Evolutionary conservation across 345 rosid species (phyloP).

Genomic region (Cardamine resedifolia): DNA sequence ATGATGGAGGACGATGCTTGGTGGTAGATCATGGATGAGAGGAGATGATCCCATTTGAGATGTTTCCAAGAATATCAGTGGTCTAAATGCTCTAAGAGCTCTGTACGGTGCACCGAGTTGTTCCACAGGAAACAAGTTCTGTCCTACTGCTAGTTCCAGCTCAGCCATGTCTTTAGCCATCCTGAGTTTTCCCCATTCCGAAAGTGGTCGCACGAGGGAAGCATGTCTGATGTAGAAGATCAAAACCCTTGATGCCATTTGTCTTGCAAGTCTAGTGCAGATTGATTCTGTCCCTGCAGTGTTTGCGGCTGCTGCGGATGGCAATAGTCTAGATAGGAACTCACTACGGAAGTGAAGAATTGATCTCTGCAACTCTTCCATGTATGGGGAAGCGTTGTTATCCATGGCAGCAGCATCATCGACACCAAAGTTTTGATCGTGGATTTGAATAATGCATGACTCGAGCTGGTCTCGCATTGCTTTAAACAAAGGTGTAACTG

Average conservation of each 20-base stretch:
- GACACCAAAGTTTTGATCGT: slow-evolving; percentile 84
- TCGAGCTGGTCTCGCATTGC: slow-evolving; percentile 91
- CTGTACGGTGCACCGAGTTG: slow-evolving; percentile 93
- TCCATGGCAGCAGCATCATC: slow-evolving; percentile 88
- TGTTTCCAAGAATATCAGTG: slow-evolving; percentile 87
- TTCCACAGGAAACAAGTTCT: slow-evolving; percentile 93
- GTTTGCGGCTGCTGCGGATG: slow-evolving; percentile 59
- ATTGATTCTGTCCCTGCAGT: slow-evolving; percentile 71
- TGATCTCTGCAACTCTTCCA: slow-evolving; percentile 92
- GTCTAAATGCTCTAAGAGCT: slow-evolving; percentile 96
- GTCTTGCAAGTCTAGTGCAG: slow-evolving; percentile 86
- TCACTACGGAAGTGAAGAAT: slow-evolving; percentile 87
- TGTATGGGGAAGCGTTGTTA: slow-evolving; percentile 86
- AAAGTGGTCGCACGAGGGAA: slow-evolving; percentile 91
- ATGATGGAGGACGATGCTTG: slow-evolving; percentile 83
- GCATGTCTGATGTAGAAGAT: slow-evolving; percentile 89
- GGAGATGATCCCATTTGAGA: slow-evolving; percentile 80
- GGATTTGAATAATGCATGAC: slow-evolving; percentile 89
- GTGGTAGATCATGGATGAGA: slow-evolving; percentile 87
- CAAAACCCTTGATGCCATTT: slow-evolving; percentile 86
- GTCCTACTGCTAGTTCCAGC: slow-evolving; percentile 93
- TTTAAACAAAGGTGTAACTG: slow-evolving; percentile 86
- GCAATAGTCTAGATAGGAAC: slow-evolving; percentile 80
- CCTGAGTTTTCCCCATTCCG: slow-evolving; percentile 96
- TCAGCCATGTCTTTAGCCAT: slow-evolving; percentile 99